phyloP scores from a whole-genome alignment of 345 rosid species.

The Eucalyptus dawsonii region DNA sequence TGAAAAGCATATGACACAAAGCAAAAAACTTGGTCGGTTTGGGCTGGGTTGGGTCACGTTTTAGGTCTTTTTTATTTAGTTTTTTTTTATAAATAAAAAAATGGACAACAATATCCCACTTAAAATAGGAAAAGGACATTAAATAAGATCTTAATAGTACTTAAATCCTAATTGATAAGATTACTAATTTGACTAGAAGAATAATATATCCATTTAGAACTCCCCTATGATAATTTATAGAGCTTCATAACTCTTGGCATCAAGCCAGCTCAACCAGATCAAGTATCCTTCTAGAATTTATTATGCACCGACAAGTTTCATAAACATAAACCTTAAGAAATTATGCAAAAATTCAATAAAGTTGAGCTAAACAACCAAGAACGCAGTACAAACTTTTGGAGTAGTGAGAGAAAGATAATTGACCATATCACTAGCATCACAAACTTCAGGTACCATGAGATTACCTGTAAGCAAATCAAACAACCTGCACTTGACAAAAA shows the following conservation, averaged over 20 bases:
- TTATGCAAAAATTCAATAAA: not conserved
- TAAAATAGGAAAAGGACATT: not conserved
- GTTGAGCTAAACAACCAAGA: not conserved
- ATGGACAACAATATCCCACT: not conserved
- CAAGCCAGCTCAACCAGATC: not conserved
- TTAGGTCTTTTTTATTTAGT: too few species aligned
- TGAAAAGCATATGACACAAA: too few species aligned
- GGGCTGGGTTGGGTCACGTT: too few species aligned
- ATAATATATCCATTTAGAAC: not conserved
- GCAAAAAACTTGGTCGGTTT: too few species aligned
- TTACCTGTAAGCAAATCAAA: not conserved
- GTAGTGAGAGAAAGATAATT: not conserved
- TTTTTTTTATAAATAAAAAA: not conserved
- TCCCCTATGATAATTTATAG: not conserved
- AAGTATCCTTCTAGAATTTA: not conserved
- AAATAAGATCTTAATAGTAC: not conserved
- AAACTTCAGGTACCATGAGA: not conserved
- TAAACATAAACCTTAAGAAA: not conserved
- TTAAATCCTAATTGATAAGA: not conserved
- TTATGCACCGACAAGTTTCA: not conserved
- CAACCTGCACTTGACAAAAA: not conserved
- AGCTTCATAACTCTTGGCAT: not conserved
- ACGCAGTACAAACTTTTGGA: not conserved
- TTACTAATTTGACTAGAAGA: not conserved
- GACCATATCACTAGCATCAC: not conserved